These are phyloP conservation scores for Nevesoporus exiguus DNA, from an alignment of 768 basidiomycete species.

Conservation along the genomic window DNA sequence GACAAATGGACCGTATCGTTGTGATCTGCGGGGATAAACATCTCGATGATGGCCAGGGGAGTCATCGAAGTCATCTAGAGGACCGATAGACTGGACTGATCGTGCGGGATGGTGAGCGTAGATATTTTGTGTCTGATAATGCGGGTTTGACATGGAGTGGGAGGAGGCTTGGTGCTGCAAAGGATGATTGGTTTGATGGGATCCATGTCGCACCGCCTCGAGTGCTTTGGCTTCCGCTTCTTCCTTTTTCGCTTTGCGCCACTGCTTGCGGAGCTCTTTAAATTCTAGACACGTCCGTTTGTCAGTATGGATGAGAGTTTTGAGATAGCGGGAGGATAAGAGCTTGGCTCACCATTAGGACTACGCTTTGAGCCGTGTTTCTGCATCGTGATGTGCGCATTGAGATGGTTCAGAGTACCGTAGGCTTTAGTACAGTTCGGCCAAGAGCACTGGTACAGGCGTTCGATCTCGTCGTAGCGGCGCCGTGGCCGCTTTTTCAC, in stretches of 20 bases:
- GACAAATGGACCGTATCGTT: slow-evolving; percentile 24
- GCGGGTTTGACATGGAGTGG: slow-evolving; percentile 26
- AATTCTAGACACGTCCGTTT: slow-evolving; percentile 60
- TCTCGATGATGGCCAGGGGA: slow-evolving; percentile 14
- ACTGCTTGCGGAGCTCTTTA: slow-evolving; percentile 94
- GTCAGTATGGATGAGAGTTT: slow-evolving; percentile 9
- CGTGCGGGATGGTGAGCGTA: slow-evolving; percentile 27
- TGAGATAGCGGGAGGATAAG: neutral
- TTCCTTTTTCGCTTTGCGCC: slow-evolving; percentile 93
- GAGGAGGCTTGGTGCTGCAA: slow-evolving; percentile 23
- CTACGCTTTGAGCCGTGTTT: slow-evolving; percentile 89
- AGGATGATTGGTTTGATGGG: slow-evolving; percentile 17
- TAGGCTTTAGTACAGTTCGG: slow-evolving; percentile 78
- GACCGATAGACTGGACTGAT: slow-evolving; percentile 8
- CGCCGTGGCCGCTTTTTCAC: slow-evolving; percentile 82
- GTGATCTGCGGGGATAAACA: slow-evolving; percentile 24
- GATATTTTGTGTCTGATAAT: slow-evolving; percentile 20
- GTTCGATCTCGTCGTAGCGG: slow-evolving; percentile 93
- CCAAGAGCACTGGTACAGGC: slow-evolving; percentile 86
- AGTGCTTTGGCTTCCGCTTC: slow-evolving; percentile 30
- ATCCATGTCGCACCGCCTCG: slow-evolving; percentile 13
- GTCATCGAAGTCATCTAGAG: slow-evolving; percentile 22
- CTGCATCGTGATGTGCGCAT: slow-evolving; percentile 98
- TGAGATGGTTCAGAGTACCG: slow-evolving; percentile 94
- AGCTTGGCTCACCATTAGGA: slow-evolving; percentile 68